Conservation (phyloP, 2,329 filamentous ascomycete genomes). For the Trichoderma gracile region DNA sequence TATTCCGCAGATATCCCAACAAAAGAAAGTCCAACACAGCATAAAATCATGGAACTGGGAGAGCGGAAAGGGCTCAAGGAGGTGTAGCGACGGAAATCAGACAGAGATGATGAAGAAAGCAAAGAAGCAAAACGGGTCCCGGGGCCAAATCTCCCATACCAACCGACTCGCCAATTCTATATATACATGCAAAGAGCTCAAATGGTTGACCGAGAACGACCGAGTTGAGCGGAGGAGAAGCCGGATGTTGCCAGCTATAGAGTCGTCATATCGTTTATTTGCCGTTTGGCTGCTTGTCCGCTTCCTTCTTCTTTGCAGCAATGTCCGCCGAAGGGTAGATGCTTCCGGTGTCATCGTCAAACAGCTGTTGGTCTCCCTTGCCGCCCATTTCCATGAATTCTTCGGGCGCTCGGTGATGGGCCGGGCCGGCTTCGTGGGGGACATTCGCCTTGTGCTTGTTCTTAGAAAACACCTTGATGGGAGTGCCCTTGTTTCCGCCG, state of each 20-base stretch:
- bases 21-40: conserved; percentile 1
- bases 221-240: conserved; percentile 6
- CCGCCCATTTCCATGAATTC: conserved; percentile 87
- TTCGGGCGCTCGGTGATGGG: conserved; percentile 63
- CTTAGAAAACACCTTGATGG: conserved; percentile 74
- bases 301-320: conserved; percentile 36
- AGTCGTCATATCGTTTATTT: conserved; percentile 23
- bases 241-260: conserved; percentile 3
- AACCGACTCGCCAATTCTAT: conserved; percentile 22
- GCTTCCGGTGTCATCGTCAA: conserved; percentile 60
- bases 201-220: conserved; percentile 16
- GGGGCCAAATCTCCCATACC: conserved; percentile 15
- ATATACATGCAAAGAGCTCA: conserved; percentile 23
- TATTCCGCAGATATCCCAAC: conserved; percentile 20
- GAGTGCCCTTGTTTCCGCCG: conserved; percentile 55
- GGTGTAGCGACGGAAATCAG: neutral
- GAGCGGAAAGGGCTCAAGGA: neutral
- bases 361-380: conserved; percentile 79
- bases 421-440: conserved; percentile 64
- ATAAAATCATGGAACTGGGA: neutral
- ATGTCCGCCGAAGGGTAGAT: conserved; percentile 47
- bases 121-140: neutral
- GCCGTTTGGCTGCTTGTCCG: conserved; percentile 34
- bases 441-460: conserved; percentile 53
- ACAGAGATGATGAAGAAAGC: neutral